Percentiles rank a stretch among this genome's conserved stretches.
Evolutionary conservation across 2,329 filamentous ascomycete species (phyloP).

Genomic region (Aulographum hederae): DNA sequence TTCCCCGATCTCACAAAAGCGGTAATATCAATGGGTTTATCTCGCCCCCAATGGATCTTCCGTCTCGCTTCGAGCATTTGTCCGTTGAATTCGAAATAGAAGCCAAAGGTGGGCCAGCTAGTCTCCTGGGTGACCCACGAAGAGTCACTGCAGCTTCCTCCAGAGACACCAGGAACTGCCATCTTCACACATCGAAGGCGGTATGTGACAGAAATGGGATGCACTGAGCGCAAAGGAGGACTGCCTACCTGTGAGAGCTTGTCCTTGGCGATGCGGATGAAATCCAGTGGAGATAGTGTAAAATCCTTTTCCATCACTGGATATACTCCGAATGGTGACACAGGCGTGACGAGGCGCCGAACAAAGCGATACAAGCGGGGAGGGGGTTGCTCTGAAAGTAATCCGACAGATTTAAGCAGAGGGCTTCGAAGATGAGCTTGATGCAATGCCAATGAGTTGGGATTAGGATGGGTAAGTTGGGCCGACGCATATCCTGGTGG

Average conservation of each 20-base stretch:
- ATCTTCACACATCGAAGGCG: conserved; percentile 49
- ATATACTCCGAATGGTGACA: no score
- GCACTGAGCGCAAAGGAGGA: conserved; percentile 15
- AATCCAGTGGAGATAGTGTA: conserved; percentile 19
- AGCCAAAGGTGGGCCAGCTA: conserved; percentile 46
- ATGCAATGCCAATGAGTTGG: conserved; percentile 33
- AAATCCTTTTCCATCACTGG: no score
- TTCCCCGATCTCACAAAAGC: conserved; percentile 33
- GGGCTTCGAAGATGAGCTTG: conserved; percentile 40
- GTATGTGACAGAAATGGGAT: conserved; percentile 39
- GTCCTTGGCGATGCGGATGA: conserved; percentile 18
- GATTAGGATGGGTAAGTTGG: no score
- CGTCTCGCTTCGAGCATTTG: conserved; percentile 36
- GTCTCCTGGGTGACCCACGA: conserved; percentile 48
- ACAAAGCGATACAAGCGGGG: no score
- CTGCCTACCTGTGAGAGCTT: conserved; percentile 11
- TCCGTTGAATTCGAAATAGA: conserved; percentile 52
- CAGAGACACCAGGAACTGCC: not conserved
- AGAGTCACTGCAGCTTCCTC: conserved; percentile 19
- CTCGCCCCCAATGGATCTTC: conserved; percentile 55
- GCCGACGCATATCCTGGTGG: no score
- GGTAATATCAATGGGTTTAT: conserved; percentile 61
- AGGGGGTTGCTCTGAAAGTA: no score
- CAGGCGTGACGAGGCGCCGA: no score
- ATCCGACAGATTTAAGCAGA: no score